Evolutionary conservation across 306 rosid species (phyloP), one percentile per base, ranked within the genome.

Genomic region (Acacia acuminata): DNA sequence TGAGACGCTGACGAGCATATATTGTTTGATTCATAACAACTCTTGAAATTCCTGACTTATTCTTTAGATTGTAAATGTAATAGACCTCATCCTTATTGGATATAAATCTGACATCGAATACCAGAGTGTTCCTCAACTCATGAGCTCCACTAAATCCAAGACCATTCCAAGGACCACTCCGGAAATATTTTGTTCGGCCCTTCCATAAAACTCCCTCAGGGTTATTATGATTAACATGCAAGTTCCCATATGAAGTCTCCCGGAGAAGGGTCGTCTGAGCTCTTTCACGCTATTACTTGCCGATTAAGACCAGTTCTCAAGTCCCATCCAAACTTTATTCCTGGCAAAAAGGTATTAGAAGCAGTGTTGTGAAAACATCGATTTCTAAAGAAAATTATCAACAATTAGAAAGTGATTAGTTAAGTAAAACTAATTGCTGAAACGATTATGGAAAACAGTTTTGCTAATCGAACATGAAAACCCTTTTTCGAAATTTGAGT

Each of bases 81-180:
- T 36, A 83, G 0, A 71, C 81, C 76, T 88, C 90, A 13, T 68
- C 60, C 2, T 72, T 79, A 27, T 66, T 80, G 40, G 82, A 22
- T 27, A 30, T 42, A 30, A 64, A 25, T 4, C 34, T 30, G 17
- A 10, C 4, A 24, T 61, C 36, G 8, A 25, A 61, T 24, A 61
- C 16, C 17, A 10, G 4, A 30, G 67, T 36, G 3, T 81, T 36
- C n/a, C 7, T 38, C 20, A 77, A 10, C 0, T 53, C 66, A 20
- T 77, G 85, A 14, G 19, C 13, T 3, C 86, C 88, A 61, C 86
- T 83, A 44, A 36, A 76, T 14, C n/a, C 67, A 10, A 83, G 19
- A 25, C 86, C 89, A 73, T 89, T 87, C 85, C 86, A 85, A 88
- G 10, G 96, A 0, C 91, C 90, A n/a, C 66, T 76, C 17, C 94